Percentiles rank a stretch among this genome's conserved stretches.
Conservation (phyloP, 495 filamentous ascomycete genomes). For the Clavariopsis aquatica region DNA sequence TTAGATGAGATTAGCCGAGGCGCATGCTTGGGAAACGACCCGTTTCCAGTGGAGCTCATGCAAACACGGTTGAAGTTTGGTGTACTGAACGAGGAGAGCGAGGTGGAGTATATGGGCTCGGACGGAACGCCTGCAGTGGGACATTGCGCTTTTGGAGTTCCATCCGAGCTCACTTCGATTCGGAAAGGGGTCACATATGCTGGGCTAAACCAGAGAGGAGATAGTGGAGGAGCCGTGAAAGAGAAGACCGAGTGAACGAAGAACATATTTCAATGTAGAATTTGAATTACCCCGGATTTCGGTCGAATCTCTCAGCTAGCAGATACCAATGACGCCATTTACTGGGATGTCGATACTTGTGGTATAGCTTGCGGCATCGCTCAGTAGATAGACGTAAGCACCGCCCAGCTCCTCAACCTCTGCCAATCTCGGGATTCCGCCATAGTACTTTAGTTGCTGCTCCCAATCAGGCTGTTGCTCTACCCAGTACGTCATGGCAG, state of each 20-base stretch:
- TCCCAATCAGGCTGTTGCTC: constrained; percentile 46
- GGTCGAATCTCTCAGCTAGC: not conserved
- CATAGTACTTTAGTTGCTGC: constrained; percentile 57
- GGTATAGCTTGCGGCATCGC: constrained; percentile 78
- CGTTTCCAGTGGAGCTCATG: constrained; percentile 30
- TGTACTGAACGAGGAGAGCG: constrained; percentile 15
- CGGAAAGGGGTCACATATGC: constrained; percentile 14
- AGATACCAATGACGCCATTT: constrained; percentile 16
- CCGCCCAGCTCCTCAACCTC: constrained; percentile 78
- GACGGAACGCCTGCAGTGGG: constrained; percentile 2
- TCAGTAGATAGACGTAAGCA: constrained; percentile 78
- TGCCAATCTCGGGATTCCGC: constrained; percentile 67
- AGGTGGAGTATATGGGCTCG: constrained; percentile 24
- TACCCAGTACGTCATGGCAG: constrained; percentile 74
- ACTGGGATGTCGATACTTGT: constrained; percentile 71
- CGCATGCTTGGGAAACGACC: constrained; percentile 32
- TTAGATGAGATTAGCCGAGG: constrained; percentile 29
- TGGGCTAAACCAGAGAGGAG: constrained; percentile 9
- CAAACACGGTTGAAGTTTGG: constrained; percentile 26
- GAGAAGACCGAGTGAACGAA: constrained; percentile 3
- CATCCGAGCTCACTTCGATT: constrained; percentile 17
- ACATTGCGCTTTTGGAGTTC: constrained; percentile 30
- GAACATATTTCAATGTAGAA: not conserved
- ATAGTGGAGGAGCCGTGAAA: constrained; percentile 5
- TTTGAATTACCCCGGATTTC: not conserved